phyloP scores from a whole-genome alignment of 352 stramenopile species.

The Phytophthora cactorum region DNA sequence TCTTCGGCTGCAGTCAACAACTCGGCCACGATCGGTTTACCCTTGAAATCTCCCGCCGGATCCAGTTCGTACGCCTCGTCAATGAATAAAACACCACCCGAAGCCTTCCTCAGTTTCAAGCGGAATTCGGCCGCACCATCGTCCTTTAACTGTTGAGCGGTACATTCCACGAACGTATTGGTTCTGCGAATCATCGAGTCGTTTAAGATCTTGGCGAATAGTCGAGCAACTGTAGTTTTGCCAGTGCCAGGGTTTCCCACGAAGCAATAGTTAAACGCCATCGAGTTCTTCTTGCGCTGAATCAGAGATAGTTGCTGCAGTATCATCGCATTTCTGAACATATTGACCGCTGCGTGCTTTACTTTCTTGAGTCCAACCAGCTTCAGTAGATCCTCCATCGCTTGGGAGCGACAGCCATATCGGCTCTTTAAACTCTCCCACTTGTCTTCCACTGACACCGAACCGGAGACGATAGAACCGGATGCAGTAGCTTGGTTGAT shows the following conservation, averaged over 20 bases:
- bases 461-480: constrained; percentile 1
- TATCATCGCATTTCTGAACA: constrained; percentile 80
- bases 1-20: constrained; percentile 79
- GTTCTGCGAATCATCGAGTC: constrained; percentile 71
- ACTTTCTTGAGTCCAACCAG: constrained; percentile 86
- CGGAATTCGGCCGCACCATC: constrained; percentile 70
- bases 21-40: constrained; percentile 88
- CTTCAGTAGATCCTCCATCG: constrained; percentile 85
- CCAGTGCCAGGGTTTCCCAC: constrained; percentile 75
- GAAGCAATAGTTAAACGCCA: constrained; percentile 80
- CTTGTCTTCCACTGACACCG: constrained; percentile 40
- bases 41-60: constrained; percentile 74
- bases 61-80: constrained; percentile 94
- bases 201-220: constrained; percentile 85
- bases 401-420: constrained; percentile 53
- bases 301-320: constrained; percentile 56
- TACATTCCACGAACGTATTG: constrained; percentile 46
- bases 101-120: constrained; percentile 70
- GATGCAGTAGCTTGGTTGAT: background rate
- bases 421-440: constrained; percentile 72
- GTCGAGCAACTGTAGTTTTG: constrained; percentile 82
- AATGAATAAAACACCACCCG: constrained; percentile 92
- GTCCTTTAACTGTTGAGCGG: constrained; percentile 81
- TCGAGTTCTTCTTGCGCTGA: constrained; percentile 76
- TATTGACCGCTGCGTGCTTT: constrained; percentile 71